Conservation (phyloP, 441 rosid genomes). For the Pelargonium australe region DNA sequence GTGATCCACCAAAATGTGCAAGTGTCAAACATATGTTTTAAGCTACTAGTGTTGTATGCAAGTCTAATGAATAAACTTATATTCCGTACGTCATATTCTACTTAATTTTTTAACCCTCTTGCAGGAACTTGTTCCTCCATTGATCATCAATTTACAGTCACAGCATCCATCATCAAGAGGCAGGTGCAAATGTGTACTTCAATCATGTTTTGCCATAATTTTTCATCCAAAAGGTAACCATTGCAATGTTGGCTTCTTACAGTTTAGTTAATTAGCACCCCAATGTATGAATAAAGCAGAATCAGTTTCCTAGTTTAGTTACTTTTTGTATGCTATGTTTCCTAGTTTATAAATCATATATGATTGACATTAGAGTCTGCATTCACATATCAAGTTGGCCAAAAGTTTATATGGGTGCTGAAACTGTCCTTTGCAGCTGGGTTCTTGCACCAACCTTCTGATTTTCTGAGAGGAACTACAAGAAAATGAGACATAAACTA, state of each 20-base stretch:
- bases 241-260: background rate
- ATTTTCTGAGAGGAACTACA: background rate
- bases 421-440: background rate
- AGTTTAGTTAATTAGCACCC: background rate
- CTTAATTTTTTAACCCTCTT: background rate
- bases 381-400: background rate
- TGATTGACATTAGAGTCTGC: background rate
- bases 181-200: background rate
- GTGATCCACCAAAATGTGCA: background rate
- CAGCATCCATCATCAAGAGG: background rate
- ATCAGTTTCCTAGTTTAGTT: too few species aligned
- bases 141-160: background rate
- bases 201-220: background rate
- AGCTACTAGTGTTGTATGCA: background rate
- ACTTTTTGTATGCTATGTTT: background rate
- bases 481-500: background rate
- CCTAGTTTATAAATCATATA: background rate
- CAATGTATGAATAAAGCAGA: background rate
- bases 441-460: background rate
- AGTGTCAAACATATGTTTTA: background rate
- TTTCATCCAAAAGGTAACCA: background rate
- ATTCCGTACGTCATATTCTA: background rate
- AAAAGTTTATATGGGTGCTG: background rate
- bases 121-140: background rate
- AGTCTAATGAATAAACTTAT: background rate